Percentiles rank a stretch among this genome's conserved stretches.
These are phyloP conservation scores for Cryoendolithus antarcticus DNA, from an alignment of 2,329 filamentous ascomycete species.

Conservation along the genomic window DNA sequence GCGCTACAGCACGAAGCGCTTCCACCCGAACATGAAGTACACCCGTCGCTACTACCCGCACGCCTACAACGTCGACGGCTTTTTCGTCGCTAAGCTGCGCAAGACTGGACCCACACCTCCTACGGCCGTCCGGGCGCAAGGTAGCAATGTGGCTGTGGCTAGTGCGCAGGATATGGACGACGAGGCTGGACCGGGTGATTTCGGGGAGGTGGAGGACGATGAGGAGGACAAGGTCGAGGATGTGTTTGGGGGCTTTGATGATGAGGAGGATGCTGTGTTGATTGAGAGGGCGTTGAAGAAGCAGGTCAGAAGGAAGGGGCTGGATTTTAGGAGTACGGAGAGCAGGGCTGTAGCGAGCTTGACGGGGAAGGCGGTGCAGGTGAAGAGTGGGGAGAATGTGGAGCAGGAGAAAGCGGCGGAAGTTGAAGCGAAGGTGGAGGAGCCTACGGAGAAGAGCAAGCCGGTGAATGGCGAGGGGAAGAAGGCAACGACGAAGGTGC, in stretches of 20 bases:
- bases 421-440: no score
- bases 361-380: conserved; percentile 1
- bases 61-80: conserved; percentile 90
- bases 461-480: no score
- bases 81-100: conserved; percentile 96
- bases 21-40: conserved; percentile 72
- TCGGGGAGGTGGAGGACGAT: conserved; percentile 46
- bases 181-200: conserved; percentile 10
- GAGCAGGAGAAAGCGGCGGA: no score
- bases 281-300: conserved; percentile 35
- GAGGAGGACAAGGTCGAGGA: conserved; percentile 22
- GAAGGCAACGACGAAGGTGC: no score
- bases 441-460: no score
- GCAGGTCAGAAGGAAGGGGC: conserved; percentile 33
- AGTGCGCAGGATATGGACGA: conserved; percentile 46
- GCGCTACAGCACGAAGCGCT: conserved; percentile 79
- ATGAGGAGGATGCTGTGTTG: conserved; percentile 37
- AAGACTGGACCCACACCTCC: conserved; percentile 70
- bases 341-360: conserved; percentile 9
- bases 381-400: no score
- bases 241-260: conserved; percentile 38
- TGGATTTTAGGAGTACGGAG: conserved; percentile 31
- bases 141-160: conserved; percentile 18
- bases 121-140: conserved; percentile 37
- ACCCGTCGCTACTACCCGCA: conserved; percentile 83